These are phyloP conservation scores for Sporothrix phasma DNA, from an alignment of 2,329 filamentous ascomycete genomes.

Conservation along the genomic window DNA sequence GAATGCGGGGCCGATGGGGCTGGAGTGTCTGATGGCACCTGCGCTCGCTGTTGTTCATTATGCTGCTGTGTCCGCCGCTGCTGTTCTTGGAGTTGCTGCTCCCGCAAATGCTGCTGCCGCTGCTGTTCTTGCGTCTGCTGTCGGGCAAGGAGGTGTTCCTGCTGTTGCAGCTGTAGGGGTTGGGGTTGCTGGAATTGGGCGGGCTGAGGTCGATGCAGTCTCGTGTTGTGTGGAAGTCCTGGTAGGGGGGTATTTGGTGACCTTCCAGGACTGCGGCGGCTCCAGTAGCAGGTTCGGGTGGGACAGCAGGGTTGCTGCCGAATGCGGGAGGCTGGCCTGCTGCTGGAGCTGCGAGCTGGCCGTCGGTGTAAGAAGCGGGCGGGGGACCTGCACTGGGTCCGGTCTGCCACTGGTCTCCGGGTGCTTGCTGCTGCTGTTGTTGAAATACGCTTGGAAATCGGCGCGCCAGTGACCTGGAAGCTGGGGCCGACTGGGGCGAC, in stretches of 20 bases:
- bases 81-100: not conserved
- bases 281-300: not conserved
- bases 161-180: conserved; percentile 1
- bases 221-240: not conserved
- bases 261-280: not conserved
- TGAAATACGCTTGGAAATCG: not conserved
- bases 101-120: not conserved
- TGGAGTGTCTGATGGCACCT: not conserved
- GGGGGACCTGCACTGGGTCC: not conserved
- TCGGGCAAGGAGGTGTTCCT: not conserved
- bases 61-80: not conserved
- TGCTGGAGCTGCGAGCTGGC: not conserved
- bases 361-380: not conserved
- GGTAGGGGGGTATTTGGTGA: not conserved
- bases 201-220: not conserved
- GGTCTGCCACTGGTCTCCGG: not conserved
- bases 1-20: not conserved
- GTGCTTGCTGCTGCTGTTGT: not conserved
- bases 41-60: not conserved
- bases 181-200: not conserved
- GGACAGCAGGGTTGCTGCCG: not conserved
- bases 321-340: not conserved
- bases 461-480: not conserved
- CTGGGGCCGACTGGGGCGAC: not conserved
- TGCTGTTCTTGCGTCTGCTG: not conserved